A percentile compares a stretch with the other conserved stretches of the same genome.
Evolutionary conservation across 352 stramenopile species (phyloP).

Genomic region (Globisporangium ultimum): DNA sequence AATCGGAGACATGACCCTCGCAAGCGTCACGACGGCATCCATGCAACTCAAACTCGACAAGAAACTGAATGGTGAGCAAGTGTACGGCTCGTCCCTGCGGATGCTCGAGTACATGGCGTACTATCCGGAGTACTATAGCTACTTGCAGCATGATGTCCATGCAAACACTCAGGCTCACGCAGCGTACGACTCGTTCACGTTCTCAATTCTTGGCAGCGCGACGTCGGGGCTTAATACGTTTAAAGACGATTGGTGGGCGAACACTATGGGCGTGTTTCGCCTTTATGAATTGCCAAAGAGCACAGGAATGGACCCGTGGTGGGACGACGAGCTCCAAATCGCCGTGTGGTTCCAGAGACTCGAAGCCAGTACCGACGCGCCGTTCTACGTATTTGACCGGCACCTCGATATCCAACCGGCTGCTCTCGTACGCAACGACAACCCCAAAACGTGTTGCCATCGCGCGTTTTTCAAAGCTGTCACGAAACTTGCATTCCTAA

Average conservation of each 20-base stretch:
- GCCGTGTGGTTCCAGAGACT: constrained; percentile 26
- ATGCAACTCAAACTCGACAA: constrained; percentile 23
- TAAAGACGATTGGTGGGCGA: constrained; percentile 28
- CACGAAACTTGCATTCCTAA: constrained; percentile 29
- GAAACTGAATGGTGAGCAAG: constrained; percentile 16
- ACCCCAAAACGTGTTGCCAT: constrained; percentile 26
- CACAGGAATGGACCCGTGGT: constrained; percentile 21
- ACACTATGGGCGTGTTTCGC: constrained; percentile 31
- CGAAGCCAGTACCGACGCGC: constrained; percentile 19
- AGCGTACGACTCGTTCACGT: constrained; percentile 18
- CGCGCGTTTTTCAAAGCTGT: constrained; percentile 37
- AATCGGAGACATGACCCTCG: constrained; percentile 12
- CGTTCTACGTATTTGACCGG: constrained; percentile 19
- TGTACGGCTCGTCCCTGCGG: constrained; percentile 18
- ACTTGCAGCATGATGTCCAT: constrained; percentile 9
- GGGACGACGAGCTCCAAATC: constrained; percentile 27
- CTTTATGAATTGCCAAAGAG: constrained; percentile 20
- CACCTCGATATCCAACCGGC: constrained; percentile 24
- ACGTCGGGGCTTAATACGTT: constrained; percentile 33
- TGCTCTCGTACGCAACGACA: constrained; percentile 22
- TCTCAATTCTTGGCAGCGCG: constrained; percentile 21
- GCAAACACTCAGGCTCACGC: neutral
- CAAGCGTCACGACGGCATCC: constrained; percentile 12
- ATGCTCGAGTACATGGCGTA: constrained; percentile 27
- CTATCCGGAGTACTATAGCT: constrained; percentile 37